These are phyloP conservation scores for Steccherinum ochraceum DNA, from an alignment of 768 basidiomycete species.

Conservation along the genomic window DNA sequence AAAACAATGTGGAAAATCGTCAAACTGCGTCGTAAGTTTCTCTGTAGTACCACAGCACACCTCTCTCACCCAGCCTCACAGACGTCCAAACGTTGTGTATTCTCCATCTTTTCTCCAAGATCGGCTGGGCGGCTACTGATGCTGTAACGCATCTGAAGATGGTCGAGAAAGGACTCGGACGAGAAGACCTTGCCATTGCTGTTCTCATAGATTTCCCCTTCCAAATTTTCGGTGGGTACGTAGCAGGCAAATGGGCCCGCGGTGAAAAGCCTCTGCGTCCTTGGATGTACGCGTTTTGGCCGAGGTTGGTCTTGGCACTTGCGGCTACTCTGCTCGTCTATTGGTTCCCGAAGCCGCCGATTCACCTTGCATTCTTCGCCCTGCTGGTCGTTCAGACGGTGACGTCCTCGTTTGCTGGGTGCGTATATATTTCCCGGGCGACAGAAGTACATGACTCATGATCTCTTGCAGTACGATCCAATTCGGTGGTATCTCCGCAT, in stretches of 20 bases:
- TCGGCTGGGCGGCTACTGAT: constrained; percentile 93
- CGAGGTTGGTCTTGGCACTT: constrained; percentile 67
- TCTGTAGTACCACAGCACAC: neutral
- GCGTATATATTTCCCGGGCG: constrained; percentile 22
- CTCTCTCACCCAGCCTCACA: constrained; percentile 24
- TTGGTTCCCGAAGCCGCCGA: constrained; percentile 76
- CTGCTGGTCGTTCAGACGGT: constrained; percentile 81
- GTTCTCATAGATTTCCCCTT: constrained; percentile 98
- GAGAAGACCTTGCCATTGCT: constrained; percentile 93
- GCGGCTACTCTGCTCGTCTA: constrained; percentile 73
- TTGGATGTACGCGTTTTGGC: constrained; percentile 92
- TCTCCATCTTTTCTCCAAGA: constrained; percentile 86
- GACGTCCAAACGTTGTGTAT: constrained; percentile 86
- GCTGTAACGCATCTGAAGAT: constrained; percentile 87
- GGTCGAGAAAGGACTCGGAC: constrained; percentile 92
- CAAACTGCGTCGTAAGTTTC: constrained; percentile 75
- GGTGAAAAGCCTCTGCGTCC: constrained; percentile 75
- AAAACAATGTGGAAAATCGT: constrained; percentile 93
- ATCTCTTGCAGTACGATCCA: constrained; percentile 76
- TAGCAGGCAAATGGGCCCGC: constrained; percentile 86
- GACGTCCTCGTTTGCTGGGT: constrained; percentile 80
- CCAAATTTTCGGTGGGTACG: constrained; percentile 91
- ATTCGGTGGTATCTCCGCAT: constrained; percentile 98
- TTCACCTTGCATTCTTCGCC: constrained; percentile 70
- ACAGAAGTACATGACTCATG: neutral